Evolutionary conservation across 1,139 yeast genomes (phyloP).

Genomic region (Taphrina betulina): DNA sequence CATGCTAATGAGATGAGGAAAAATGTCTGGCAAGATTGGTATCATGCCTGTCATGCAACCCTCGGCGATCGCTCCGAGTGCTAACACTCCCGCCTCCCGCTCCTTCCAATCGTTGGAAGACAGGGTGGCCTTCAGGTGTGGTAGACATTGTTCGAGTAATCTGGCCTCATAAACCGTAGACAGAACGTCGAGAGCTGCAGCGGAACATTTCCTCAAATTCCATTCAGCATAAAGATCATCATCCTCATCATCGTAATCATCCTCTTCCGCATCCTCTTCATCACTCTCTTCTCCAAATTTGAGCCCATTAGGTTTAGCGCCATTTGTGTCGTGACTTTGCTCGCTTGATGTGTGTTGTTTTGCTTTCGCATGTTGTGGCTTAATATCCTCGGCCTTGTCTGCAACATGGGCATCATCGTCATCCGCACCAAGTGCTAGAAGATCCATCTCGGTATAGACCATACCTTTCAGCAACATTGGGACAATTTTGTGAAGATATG

Average conservation of each 20-base stretch:
- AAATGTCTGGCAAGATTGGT: slow-evolving; percentile 71
- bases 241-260: slow-evolving; percentile 65
- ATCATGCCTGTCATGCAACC: slow-evolving; percentile 72
- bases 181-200: slow-evolving; percentile 83
- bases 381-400: slow-evolving; percentile 83
- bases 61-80: slow-evolving; percentile 91
- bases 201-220: slow-evolving; percentile 90
- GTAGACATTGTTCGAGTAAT: slow-evolving; percentile 67
- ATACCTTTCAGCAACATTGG: slow-evolving; percentile 77
- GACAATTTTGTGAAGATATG: slow-evolving; percentile 60
- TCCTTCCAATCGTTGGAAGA: slow-evolving; percentile 76
- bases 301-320: slow-evolving; percentile 34
- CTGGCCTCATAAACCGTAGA: slow-evolving; percentile 67
- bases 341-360: slow-evolving; percentile 54
- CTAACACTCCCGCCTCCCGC: slow-evolving; percentile 88
- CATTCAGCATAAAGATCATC: slow-evolving; percentile 69
- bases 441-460: slow-evolving; percentile 85
- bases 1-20: slow-evolving; percentile 82
- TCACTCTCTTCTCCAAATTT: slow-evolving; percentile 37
- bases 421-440: slow-evolving; percentile 61
- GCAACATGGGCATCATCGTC: slow-evolving; percentile 74
- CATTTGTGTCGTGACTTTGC: slow-evolving; percentile 37
- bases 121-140: slow-evolving; percentile 70
- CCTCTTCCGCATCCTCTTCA: slow-evolving; percentile 53
- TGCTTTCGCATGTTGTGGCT: slow-evolving; percentile 69